Base-by-base conservation (phyloP, 2,329 filamentous ascomycete species). In the Paracoccidioides brasiliensis region DNA sequence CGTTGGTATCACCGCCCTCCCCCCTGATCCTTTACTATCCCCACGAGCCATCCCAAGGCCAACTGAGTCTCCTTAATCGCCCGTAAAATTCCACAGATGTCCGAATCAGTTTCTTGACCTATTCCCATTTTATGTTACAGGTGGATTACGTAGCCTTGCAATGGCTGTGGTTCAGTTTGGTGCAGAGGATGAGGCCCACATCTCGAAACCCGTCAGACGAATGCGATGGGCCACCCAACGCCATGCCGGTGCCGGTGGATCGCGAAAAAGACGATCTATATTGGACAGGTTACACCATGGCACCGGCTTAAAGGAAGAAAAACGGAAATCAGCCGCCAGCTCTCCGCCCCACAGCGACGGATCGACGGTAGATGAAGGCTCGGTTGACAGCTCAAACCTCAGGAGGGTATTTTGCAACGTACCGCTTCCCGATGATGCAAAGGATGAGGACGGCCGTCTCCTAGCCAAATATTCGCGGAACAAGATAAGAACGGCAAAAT, bases 401-500 rank as follows among this genome's bases (percentile, higher is more conserved):
- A 74, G 87, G 62, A 81, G 74, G 57, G 76, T 96, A 59, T 97
- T 85, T 74, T 93, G 97, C 78, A 96, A 96, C 70, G 72, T 85
- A 35, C 84, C 88, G 6, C 76, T 98, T 53, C 90, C 93, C 0
- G 74, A 79, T 45, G 79, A 84, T 30, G 80, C 86, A 60, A 78
- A 85, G 64, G 89, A 96, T 66, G 87, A 93, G 59, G 83, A 95
- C 49, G 93, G 90, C 40, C 78, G 82, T 57, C 86, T 90, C 2
- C 69, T 76, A 54, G 77, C 80, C 56, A 76, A 80, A 28, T 98
- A 85, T 70, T 80, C 87, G 51, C 80, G 91, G 62, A 98, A 98
- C 77, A 98, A 98, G 78, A 95, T 98, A 69, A 81, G 94, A 63
- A 98, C 93, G 3, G 88, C 93, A 57, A 98, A 97, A 73, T 98